Base-by-base conservation (phyloP, 768 basidiomycete species). In the Serendipita sp. region DNA sequence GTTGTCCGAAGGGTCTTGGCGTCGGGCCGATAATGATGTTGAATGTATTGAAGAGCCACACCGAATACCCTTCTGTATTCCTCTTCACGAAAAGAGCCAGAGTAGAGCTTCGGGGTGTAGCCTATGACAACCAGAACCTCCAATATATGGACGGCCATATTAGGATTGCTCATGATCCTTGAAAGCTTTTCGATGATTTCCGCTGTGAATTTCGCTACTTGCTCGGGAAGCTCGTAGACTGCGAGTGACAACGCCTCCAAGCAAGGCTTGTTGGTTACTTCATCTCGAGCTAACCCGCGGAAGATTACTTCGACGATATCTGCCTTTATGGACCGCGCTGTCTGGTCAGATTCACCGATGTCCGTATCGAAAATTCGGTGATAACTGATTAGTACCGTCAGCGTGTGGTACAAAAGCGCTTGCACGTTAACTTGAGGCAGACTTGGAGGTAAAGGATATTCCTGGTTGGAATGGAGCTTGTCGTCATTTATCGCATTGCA, bases 51-150 rank as follows among this genome's bases (percentile, higher is more conserved):
- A 67, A 96, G 75, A 10, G 93, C 93, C 45, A 98, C 89, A 5
- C 88, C 91, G 70, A 99, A 97, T 0, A 98, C 89, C 79, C 88
- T 87, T 72, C 89, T 90, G 76, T 86, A 98, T 70, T 98, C 89
- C 54, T 77, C 81, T 68, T 93, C 90, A 2, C 89, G 92, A 69
- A 99, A 89, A 24, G 56, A 60, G 73, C 96, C 98, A 65, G 85
- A 84, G 73, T 92, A 89, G 3, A 98, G 76, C 3, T 80, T 75
- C 1, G 83, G 86, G 13, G 88, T 80, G 1, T 92, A 89, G 2
- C 90, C 92, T 51, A 96, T 80, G 67, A 96, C 86, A 47, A 84
- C 81, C 28, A 98, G 81, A 73, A 98, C 89, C 67, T 89, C 89
- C 66, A 98, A 83, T 72, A 98, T 94, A 72, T 98, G 94, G n/a